phyloP scores from a whole-genome alignment of 2,329 filamentous ascomycete genomes.

The Ophiobolus disseminans region DNA sequence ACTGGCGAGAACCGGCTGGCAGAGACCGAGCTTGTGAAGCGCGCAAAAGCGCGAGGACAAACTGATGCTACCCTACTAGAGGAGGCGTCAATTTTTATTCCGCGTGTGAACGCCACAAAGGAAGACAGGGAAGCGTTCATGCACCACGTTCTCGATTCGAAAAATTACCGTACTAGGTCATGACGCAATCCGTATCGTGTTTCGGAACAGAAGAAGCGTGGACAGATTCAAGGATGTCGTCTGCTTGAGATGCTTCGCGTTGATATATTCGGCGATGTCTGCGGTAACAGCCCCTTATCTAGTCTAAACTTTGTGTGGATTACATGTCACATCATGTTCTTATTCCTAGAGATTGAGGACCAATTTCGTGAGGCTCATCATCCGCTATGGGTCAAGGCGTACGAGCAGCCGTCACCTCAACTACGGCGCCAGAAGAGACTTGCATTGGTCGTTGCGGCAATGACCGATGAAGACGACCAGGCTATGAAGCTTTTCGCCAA shows the following conservation, averaged over 20 bases:
- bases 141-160: constrained; percentile 1
- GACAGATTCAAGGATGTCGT: constrained; percentile 8
- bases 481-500: constrained; percentile 17
- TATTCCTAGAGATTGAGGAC: constrained; percentile 19
- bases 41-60: constrained; percentile 14
- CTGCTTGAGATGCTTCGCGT: constrained; percentile 17
- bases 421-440: constrained; percentile 15
- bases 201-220: constrained; percentile 8
- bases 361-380: constrained; percentile 15
- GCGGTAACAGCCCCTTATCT: constrained; percentile 17
- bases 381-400: constrained; percentile 15
- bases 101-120: not conserved
- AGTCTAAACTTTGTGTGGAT: constrained; percentile 19
- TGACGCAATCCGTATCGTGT: constrained; percentile 15
- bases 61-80: constrained; percentile 13
- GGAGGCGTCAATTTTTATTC: constrained; percentile 12
- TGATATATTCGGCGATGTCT: constrained; percentile 23
- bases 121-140: constrained; percentile 4
- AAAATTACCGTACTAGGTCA: constrained; percentile 12
- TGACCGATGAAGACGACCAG: constrained; percentile 14
- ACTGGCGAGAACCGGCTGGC: constrained; percentile 13
- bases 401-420: constrained; percentile 11
- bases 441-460: constrained; percentile 13
- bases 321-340: constrained; percentile 16
- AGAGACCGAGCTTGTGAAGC: constrained; percentile 19